These are phyloP conservation scores for Paraleonurus japonicus DNA, from an alignment of 257 asterid genomes.

Conservation along the genomic window DNA sequence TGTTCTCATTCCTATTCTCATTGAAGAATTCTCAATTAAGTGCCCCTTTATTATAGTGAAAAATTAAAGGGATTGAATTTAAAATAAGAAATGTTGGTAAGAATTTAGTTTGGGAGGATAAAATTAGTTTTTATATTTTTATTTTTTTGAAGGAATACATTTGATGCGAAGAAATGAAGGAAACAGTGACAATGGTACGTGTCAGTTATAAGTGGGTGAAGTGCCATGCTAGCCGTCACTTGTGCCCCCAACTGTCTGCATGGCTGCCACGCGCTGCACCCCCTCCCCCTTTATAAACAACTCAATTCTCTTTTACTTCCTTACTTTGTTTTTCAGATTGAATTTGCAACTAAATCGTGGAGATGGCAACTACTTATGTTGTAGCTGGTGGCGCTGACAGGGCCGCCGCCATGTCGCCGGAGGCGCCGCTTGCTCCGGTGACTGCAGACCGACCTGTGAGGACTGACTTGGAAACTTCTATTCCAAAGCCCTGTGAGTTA, in stretches of 20 bases:
- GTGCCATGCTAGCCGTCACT: neutral
- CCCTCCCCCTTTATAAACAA: neutral
- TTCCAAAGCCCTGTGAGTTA: slow-evolving; percentile 80
- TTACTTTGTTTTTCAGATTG: neutral
- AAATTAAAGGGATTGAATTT: too few relatives aligned
- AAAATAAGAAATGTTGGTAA: too few relatives aligned
- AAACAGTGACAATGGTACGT: neutral
- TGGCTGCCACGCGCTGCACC: neutral
- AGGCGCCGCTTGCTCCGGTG: slow-evolving; percentile 81
- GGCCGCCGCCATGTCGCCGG: slow-evolving; percentile 49
- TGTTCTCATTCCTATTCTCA: too few relatives aligned
- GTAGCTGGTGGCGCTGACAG: slow-evolving; percentile 38
- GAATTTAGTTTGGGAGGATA: too few relatives aligned
- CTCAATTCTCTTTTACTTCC: too few relatives aligned
- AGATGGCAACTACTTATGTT: slow-evolving; percentile 24
- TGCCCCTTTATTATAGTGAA: too few relatives aligned
- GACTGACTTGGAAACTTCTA: slow-evolving; percentile 58
- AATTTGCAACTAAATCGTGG: neutral
- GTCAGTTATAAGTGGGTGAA: neutral
- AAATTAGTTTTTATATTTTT: too few relatives aligned
- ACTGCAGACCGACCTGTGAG: slow-evolving; percentile 60
- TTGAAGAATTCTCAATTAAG: too few relatives aligned
- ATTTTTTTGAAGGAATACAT: too few relatives aligned
- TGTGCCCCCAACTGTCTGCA: neutral
- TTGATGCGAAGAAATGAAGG: too few relatives aligned